These are phyloP conservation scores for Candida ponderosae DNA, from an alignment of 805 yeast genomes.

Conservation along the genomic window DNA sequence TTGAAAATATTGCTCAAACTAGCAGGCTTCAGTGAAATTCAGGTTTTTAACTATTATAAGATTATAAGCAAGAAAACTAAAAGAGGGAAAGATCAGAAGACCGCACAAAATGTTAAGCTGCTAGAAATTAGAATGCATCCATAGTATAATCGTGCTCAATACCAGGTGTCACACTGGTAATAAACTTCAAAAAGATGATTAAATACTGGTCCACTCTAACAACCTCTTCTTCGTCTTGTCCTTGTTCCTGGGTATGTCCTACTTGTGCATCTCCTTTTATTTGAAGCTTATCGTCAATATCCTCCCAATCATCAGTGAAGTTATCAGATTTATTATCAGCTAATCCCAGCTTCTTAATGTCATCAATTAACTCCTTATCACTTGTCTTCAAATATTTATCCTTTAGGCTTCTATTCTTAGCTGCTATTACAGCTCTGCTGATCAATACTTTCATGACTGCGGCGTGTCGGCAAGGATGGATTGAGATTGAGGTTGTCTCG, in stretches of 20 bases:
- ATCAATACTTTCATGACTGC: conserved; percentile 87
- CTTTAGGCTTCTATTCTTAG: conserved; percentile 22
- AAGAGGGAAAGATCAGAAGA: too few relatives aligned
- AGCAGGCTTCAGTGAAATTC: too few relatives aligned
- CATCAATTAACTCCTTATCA: conserved; percentile 24
- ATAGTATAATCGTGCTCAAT: conserved; percentile 97
- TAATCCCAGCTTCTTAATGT: conserved; percentile 40
- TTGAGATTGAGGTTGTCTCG: conserved; percentile 70
- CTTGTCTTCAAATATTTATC: conserved; percentile 9
- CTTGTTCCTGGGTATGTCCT: conserved; percentile 13
- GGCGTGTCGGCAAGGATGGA: conserved; percentile 95
- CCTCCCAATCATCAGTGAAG: conserved; percentile 51
- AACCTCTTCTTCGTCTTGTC: conserved; percentile 31
- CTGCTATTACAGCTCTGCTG: conserved; percentile 57
- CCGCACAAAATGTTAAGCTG: background rate
- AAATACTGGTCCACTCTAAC: conserved; percentile 88
- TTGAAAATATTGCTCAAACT: too few relatives aligned
- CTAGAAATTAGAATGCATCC: conserved; percentile 61
- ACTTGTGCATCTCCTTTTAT: conserved; percentile 15
- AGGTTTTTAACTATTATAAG: too few relatives aligned
- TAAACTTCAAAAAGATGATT: conserved; percentile 83
- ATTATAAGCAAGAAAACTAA: too few relatives aligned
- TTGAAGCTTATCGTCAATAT: conserved; percentile 31
- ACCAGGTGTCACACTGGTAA: conserved; percentile 95
- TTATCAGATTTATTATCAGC: conserved; percentile 25